Evolutionary conservation across 176 grass and related monocot genomes (phyloP).

Genomic region (Aegilops sharonensis): DNA sequence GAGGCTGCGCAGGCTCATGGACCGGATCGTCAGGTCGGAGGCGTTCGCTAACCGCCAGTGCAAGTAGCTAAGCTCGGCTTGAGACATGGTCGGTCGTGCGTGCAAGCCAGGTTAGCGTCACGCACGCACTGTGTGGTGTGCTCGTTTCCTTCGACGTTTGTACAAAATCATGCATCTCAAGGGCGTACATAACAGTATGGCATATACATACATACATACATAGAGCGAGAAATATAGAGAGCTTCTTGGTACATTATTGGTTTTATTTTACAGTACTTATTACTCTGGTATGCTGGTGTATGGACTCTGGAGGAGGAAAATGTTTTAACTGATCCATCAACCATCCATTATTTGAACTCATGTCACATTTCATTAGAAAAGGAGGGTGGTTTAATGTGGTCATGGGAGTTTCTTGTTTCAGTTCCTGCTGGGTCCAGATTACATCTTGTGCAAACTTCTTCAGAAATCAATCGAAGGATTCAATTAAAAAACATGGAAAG

Average conservation of each 20-base stretch:
- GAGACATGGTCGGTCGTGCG: neutral
- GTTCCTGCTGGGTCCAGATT: too few relatives aligned
- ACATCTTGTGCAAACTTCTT: neutral
- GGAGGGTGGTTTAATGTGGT: too few relatives aligned
- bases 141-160: neutral
- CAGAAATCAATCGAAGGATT: neutral
- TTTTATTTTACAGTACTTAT: neutral
- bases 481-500: neutral
- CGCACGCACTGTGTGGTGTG: neutral
- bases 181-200: neutral
- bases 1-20: conserved; percentile 39
- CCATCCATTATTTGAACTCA: neutral
- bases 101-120: neutral
- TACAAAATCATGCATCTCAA: conserved; percentile 6
- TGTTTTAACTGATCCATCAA: neutral
- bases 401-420: too few relatives aligned
- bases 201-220: neutral
- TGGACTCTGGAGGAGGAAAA: neutral
- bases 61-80: conserved; percentile 11
- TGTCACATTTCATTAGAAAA: neutral
- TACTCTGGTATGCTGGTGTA: neutral
- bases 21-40: conserved; percentile 47
- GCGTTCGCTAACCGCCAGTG: conserved; percentile 53
- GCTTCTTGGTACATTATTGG: neutral
- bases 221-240: neutral